Base-by-base conservation (phyloP, 306 rosid genomes). In the Quercus dentata region DNA sequence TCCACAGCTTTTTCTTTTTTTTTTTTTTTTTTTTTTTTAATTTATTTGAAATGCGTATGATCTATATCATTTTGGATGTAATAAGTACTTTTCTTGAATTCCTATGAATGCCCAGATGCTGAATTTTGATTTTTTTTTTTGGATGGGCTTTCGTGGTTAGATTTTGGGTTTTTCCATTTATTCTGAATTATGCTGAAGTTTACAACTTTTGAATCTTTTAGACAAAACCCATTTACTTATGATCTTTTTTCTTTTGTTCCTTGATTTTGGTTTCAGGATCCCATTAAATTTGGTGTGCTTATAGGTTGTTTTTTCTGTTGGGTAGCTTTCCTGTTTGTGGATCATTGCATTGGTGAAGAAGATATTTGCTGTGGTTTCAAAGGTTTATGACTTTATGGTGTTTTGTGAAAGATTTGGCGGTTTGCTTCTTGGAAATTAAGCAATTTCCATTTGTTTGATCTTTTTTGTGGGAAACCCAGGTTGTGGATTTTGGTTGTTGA, bases 391-490 rank as follows among this genome's bases (percentile, higher is more conserved):
- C 25, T 74, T 46, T 58, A 1, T 46, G 61, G 15, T 25, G 27
- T 20, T 30, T 51, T 64, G 69, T 51, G 33, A 73, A 28, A 73
- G 69, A 62, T 19, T 73, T 23, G n/a, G 21, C 28, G 6, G 8
- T 5, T 27, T 73, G 4, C 64, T 73, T 74, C 12, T 64, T 69
- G 72, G 0, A 65, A 79, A 5, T 70, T 78, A 73, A 74, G 35
- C 13, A 49, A 59, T 30, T 10, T 74, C 21, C 19, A 4, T 19
- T 56, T 21, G 31, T 33, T 75, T 74, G 58, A 55, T 74, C 28
- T 33, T 56, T 33, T 56, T 72, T 56, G 58, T 71, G 76, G 12
- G 69, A 20, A 6, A 20, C 11, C 55, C 33, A 13, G 35, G 55
- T 51, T 21, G 56, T 74, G 56, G 35, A 44, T 46, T 38, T 38